These are phyloP conservation scores for Ustilago hordei DNA, from an alignment of 1,284 basidiomycete species.

Conservation along the genomic window DNA sequence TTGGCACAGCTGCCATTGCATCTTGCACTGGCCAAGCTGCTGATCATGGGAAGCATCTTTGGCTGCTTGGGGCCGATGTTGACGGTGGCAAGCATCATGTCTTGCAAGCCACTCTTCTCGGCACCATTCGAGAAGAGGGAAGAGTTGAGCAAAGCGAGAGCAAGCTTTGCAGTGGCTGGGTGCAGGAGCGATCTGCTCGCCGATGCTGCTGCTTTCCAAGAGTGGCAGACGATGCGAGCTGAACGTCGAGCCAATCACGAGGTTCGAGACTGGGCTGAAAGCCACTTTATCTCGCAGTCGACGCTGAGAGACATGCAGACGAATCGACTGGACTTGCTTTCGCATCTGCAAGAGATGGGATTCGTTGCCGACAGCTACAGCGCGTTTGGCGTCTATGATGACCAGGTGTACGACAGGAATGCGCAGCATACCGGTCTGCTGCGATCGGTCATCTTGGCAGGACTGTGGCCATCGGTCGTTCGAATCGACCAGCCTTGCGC, in stretches of 20 bases:
- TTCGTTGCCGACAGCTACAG: conserved; percentile 73
- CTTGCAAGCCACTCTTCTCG: conserved; percentile 86
- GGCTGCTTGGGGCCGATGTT: conserved; percentile 65
- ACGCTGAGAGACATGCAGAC: conserved; percentile 84
- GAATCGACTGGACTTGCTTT: conserved; percentile 82
- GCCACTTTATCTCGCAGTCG: conserved; percentile 85
- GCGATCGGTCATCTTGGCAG: conserved; percentile 60
- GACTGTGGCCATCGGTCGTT: conserved; percentile 73
- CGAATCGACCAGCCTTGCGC: conserved; percentile 59
- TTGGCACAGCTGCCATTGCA: conserved; percentile 86
- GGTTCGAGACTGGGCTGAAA: conserved; percentile 80
- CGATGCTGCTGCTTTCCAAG: conserved; percentile 81
- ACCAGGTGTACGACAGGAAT: conserved; percentile 62
- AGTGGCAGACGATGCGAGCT: conserved; percentile 75
- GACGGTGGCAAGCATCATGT: conserved; percentile 78
- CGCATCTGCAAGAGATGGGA: conserved; percentile 79
- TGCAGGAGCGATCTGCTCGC: conserved; percentile 89
- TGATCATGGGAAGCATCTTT: conserved; percentile 67
- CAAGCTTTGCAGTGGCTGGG: conserved; percentile 71
- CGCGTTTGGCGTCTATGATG: conserved; percentile 64
- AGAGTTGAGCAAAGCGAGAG: conserved; percentile 75
- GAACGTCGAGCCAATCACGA: conserved; percentile 73
- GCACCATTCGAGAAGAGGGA: conserved; percentile 85
- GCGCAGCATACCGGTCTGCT: conserved; percentile 49
- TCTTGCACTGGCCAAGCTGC: conserved; percentile 85